Base-by-base conservation (phyloP, 208 protist genomes). In the Trypanosoma congolense region DNA sequence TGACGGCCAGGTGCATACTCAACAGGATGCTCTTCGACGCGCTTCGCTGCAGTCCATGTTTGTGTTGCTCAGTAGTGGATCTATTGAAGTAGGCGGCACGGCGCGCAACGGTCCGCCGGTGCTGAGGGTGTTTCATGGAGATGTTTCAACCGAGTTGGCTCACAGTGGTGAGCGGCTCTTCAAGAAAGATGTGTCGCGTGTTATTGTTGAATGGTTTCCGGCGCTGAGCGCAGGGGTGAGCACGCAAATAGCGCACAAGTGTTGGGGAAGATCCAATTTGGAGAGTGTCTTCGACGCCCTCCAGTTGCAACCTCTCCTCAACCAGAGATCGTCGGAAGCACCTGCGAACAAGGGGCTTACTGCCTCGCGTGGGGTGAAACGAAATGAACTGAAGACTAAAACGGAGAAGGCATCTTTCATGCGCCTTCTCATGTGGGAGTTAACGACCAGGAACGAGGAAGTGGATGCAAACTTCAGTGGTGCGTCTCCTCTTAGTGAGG, bases 351-450 rank as follows among this genome's bases (percentile, higher is more conserved):
- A 5, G 28, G 3, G 24, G 28, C 14, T 2, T 14, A 31, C 6
- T 19, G 50, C 16, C 18, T 56, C 33, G 50, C 40, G 26, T 30
- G 25, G 4, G 3, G 28, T 26, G 18, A 14, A 44, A 28, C 2
- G 8, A 1, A 14, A 35, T 10, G 21, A 43, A 56, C 50, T 56
- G 40, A 43, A n/a, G 21, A 54, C 48, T 26, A 54, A 54, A 41
- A 54, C 29, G 19, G 48, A 54, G 28, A 54, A 54, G 48, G 26
- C 48, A 22, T 6, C 29, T 28, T 54, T 54, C 40, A 41, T 54
- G 48, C 48, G 48, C 8, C 22, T 21, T 41, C 30, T 54, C n/a
- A 35, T 54, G 14, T 54, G 48, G 48, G 48, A 54, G 28, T 40
- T 50, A 50, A 50, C 45, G 18, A 50, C 45, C 25, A 18, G 45